Base-by-base conservation (phyloP, 345 rosid genomes). In the Durio zibethinus region DNA sequence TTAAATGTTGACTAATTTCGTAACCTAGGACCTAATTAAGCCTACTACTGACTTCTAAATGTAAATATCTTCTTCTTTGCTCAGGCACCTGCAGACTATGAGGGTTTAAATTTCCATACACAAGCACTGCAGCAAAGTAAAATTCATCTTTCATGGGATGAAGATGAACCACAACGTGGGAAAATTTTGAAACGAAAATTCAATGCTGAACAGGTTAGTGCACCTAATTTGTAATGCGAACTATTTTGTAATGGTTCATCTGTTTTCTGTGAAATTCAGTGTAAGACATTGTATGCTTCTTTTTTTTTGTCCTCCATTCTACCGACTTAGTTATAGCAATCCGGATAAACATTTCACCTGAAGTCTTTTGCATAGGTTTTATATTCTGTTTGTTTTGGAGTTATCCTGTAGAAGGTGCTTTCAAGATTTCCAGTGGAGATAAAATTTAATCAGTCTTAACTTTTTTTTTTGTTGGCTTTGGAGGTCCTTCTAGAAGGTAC, bases 91-190 rank as follows among this genome's bases (percentile, higher is more conserved):
- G 54, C 85, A 54, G 85, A 84, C 27, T 92, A 96, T 76, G 90
- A 86, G 45, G 97, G 94, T 76, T 77, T 89, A 77, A 88, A 93
- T 76, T 96, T 91, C 83, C 90, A 88, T 50, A 93, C 94, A 27
- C 89, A 85, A 84, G 97, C 97, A 25, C 85, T 96, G 80, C 99
- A 93, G 84, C 83, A 91, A 81, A 96, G 95, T 80, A 90, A 85
- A 81, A 87, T 92, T 75, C 78, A 87, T 66, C 83, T 92, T 62
- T 78, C 98, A 48, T 96, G 99, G 99, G 99, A 93, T 86, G 99
- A 92, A 57, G 99, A 96, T 88, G 98, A 93, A 81, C 98, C 98
- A 5, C 88, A 92, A 50, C 97, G 98, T 20, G 80, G 80, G 11
- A 96, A 86, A 86, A 89, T 96, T 59, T 85, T 96, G 83, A 93